Base-by-base conservation (phyloP, 305 asterid genomes). In the Rubia balearica region DNA sequence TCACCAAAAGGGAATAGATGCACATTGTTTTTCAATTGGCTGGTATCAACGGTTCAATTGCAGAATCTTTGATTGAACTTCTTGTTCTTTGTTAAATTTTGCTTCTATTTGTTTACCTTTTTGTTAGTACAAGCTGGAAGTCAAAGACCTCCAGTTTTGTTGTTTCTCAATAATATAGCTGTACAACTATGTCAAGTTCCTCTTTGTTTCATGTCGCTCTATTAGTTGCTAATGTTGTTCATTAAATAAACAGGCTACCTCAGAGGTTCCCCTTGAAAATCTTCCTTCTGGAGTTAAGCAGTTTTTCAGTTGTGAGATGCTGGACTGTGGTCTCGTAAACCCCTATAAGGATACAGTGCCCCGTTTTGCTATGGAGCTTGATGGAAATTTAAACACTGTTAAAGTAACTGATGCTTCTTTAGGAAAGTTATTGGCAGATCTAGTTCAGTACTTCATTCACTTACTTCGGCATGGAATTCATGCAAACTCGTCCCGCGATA, bases 281-380 rank as follows among this genome's bases (percentile, higher is more conserved):
- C 92, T 91, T 57, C 99, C 99, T 74, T 61, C 55, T 61, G 84
- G 94, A 76, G 79, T 91, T 75, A 82, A 84, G 80, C 87, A 85
- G 33, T 91, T 91, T 83, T 95, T 95, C 65, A 84, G 85, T 74
- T 81, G 74, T 70, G 93, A 77, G 79, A 70, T 48, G 45, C 55
- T 74, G 63, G 75, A 76, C 69, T 74, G 82, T 75, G 77, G 84
- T 81, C 80, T 68, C 73, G 79, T 84, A 48, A 73, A 77, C 77
- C 74, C 83, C 30, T 61, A 68, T 77, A 85, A 74, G 81, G 85
- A 74, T 76, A 80, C 90, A 71, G 85, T 85, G 72, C 90, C 98
- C 49, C 83, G 78, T 48, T 86, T 88, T 78, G 77, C 86, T 42
- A 81, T 88, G 74, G 90, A 90, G 81, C 87, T 91, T 65, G 94